Evolutionary conservation across 148 eudicot genomes (phyloP).

Genomic region (Vaccinium corymbosum): DNA sequence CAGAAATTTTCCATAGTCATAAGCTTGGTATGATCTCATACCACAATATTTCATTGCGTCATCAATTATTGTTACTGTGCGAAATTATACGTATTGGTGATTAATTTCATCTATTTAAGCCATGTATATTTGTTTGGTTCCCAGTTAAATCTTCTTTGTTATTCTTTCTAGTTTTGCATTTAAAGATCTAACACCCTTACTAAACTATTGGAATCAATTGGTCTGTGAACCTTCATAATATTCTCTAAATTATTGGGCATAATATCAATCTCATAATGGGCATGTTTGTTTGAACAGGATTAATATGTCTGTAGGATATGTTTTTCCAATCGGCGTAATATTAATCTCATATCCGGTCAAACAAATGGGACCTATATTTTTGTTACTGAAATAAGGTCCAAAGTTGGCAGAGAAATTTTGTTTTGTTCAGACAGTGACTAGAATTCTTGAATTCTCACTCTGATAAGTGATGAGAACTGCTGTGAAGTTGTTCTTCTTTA

Average conservation of each 20-base stretch:
- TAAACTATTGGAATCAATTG: neutral
- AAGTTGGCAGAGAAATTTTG: too few relatives aligned
- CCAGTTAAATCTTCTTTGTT: neutral
- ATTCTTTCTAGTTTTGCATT: neutral
- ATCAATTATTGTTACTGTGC: conserved; percentile 8
- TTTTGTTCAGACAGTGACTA: too few relatives aligned
- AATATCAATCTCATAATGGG: too few relatives aligned
- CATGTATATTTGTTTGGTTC: neutral
- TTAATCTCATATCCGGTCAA: too few relatives aligned
- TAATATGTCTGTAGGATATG: too few relatives aligned
- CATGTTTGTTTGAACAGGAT: too few relatives aligned
- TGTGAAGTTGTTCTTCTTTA: too few relatives aligned
- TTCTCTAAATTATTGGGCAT: neutral
- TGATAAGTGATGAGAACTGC: too few relatives aligned
- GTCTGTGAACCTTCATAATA: neutral
- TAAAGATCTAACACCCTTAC: neutral
- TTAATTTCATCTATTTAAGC: conserved; percentile 2
- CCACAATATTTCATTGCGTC: neutral
- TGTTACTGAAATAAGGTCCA: too few relatives aligned
- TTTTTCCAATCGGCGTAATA: too few relatives aligned
- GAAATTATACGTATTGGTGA: neutral
- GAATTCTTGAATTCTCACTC: too few relatives aligned
- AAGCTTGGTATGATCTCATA: neutral
- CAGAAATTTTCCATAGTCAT: neutral
- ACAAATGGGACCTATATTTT: too few relatives aligned